Evolutionary conservation across 805 yeast genomes (phyloP).

Genomic region (Candida germanica): DNA sequence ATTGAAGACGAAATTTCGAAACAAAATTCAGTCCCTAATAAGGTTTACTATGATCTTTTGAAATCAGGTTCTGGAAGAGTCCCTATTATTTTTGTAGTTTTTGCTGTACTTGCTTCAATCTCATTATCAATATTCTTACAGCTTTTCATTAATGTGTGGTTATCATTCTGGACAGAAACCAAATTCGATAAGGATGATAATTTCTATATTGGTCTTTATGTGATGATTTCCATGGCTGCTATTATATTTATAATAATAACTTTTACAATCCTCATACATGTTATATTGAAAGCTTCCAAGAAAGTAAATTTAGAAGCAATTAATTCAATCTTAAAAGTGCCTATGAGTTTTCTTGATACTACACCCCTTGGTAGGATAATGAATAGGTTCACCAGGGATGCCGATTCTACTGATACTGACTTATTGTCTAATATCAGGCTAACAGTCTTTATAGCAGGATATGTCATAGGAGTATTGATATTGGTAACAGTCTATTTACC

Average conservation of each 20-base stretch:
- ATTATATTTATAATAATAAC: constrained; percentile 42
- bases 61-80: constrained; percentile 31
- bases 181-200: constrained; percentile 49
- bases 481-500: constrained; percentile 35
- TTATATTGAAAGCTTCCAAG: constrained; percentile 50
- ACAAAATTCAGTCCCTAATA: constrained; percentile 34
- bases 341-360: constrained; percentile 78
- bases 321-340: constrained; percentile 61
- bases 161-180: constrained; percentile 72
- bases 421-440: constrained; percentile 64
- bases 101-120: not conserved
- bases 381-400: constrained; percentile 84
- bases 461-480: constrained; percentile 53
- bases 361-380: constrained; percentile 85
- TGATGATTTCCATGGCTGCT: constrained; percentile 52
- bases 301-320: constrained; percentile 60
- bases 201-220: constrained; percentile 71
- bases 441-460: constrained; percentile 51
- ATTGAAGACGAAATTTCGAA: constrained; percentile 35
- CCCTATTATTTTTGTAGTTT: not conserved
- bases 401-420: constrained; percentile 79
- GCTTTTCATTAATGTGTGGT: constrained; percentile 69
- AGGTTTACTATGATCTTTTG: constrained; percentile 32
- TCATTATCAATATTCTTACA: constrained; percentile 45
- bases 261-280: constrained; percentile 44